Evolutionary conservation across 208 protist genomes (phyloP).

Genomic region (Wallacemonas sp.): DNA sequence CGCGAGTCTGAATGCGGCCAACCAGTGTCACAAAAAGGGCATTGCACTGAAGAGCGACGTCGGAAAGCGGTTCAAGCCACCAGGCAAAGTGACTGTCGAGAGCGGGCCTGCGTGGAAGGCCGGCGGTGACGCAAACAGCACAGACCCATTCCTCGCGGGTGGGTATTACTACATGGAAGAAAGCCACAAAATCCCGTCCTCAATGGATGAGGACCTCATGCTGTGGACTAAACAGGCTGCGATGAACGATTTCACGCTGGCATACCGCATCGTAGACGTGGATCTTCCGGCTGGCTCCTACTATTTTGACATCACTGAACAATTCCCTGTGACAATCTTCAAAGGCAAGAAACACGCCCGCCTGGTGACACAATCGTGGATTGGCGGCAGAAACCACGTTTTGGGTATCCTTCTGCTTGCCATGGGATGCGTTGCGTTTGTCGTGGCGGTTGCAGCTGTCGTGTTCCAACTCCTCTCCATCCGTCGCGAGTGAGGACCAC

Average conservation of each 20-base stretch:
- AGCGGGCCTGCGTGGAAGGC: slow-evolving; percentile 39
- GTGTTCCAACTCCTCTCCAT: slow-evolving; percentile 15
- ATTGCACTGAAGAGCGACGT: slow-evolving; percentile 94
- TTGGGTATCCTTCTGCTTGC: slow-evolving; percentile 92
- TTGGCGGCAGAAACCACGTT: slow-evolving; percentile 95
- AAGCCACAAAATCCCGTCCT: slow-evolving; percentile 76
- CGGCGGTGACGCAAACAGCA: slow-evolving; percentile 33
- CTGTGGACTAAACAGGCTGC: slow-evolving; percentile 97
- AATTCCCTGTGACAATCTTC: slow-evolving; percentile 88
- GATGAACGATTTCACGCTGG: slow-evolving; percentile 95
- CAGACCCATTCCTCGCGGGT: slow-evolving; percentile 60
- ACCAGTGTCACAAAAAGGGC: slow-evolving; percentile 84
- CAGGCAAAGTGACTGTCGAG: slow-evolving; percentile 11
- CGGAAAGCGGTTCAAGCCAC: slow-evolving; percentile 72
- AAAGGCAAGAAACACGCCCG: slow-evolving; percentile 93
- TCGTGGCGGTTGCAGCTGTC: slow-evolving; percentile 37
- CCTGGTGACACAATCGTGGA: slow-evolving; percentile 90
- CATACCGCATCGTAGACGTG: slow-evolving; percentile 91
- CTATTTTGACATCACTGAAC: slow-evolving; percentile 87
- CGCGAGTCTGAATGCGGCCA: slow-evolving; percentile 25
- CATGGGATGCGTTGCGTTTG: slow-evolving; percentile 72
- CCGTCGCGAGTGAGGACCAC: too few species aligned
- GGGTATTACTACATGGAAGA: slow-evolving; percentile 85
- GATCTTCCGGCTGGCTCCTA: slow-evolving; percentile 90
- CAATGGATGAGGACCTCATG: slow-evolving; percentile 96